These are phyloP conservation scores for Piper betle DNA, from an alignment of 164 flowering plant genomes.

Conservation along the genomic window DNA sequence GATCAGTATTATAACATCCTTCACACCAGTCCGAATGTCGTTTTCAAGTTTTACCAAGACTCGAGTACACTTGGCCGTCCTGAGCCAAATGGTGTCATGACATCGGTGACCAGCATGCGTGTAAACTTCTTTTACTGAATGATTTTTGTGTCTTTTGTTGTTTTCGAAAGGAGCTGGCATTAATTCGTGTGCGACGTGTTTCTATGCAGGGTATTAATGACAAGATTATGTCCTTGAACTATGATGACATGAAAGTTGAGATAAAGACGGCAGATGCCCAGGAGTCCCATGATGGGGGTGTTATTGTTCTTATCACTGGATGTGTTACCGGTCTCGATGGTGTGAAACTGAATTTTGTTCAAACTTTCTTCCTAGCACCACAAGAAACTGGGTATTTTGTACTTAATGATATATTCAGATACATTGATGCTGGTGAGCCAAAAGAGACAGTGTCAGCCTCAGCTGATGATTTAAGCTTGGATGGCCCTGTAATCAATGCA, in stretches of 20 bases:
- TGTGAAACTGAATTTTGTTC: conserved; percentile 33
- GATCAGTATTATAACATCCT: conserved; percentile 70
- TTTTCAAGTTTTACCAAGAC: conserved; percentile 51
- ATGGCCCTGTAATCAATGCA: conserved; percentile 15
- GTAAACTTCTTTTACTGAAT: conserved; percentile 18
- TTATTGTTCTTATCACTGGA: conserved; percentile 67
- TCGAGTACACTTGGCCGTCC: conserved; percentile 53
- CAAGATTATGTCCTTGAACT: conserved; percentile 16
- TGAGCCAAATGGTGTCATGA: conserved; percentile 42
- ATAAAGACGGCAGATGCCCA: conserved; percentile 63
- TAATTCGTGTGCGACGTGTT: not conserved
- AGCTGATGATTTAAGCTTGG: conserved; percentile 18
- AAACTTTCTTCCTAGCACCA: conserved; percentile 69
- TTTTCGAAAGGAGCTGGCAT: no score
- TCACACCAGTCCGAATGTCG: conserved; percentile 48
- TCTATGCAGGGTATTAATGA: conserved; percentile 17
- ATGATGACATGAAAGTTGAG: conserved; percentile 23
- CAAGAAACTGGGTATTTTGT: conserved; percentile 39
- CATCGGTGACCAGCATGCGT: conserved; percentile 42
- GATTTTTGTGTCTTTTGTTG: not conserved
- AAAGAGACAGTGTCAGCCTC: conserved; percentile 9
- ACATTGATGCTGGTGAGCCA: conserved; percentile 26
- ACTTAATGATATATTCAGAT: conserved; percentile 64
- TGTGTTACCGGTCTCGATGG: conserved; percentile 34
- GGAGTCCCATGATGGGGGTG: conserved; percentile 48